phyloP scores from a whole-genome alignment of 768 basidiomycete genomes.

The Pisolithus sp. region DNA sequence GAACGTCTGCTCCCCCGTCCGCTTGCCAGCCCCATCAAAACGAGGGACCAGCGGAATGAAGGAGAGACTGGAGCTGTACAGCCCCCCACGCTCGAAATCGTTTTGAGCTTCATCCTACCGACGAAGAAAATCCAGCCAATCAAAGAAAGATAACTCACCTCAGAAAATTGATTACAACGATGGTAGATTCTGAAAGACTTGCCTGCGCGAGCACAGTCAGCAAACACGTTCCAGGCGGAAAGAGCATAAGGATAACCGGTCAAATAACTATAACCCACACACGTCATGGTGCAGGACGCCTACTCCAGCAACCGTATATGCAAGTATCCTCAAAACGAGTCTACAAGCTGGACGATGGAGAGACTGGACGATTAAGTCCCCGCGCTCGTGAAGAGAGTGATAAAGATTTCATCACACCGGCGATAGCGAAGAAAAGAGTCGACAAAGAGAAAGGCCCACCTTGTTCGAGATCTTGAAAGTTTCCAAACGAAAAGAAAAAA shows the following conservation, averaged over 20 bases:
- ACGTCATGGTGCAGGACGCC: slow-evolving; percentile 29
- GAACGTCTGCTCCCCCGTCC: slow-evolving; percentile 19
- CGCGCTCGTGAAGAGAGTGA: slow-evolving; percentile 24
- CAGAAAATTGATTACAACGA: too few species aligned
- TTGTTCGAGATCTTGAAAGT: not conserved
- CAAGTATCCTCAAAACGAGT: slow-evolving; percentile 30
- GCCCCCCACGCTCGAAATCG: slow-evolving; percentile 19
- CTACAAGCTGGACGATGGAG: slow-evolving; percentile 29
- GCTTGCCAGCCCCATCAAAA: slow-evolving; percentile 24
- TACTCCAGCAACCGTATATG: slow-evolving; percentile 29
- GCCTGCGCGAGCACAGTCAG: slow-evolving; percentile 4
- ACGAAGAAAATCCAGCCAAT: not conserved
- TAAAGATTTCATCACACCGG: slow-evolving; percentile 26
- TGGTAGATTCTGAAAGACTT: too few species aligned
- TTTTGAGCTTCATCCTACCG: slow-evolving; percentile 24
- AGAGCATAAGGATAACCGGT: slow-evolving; percentile 6
- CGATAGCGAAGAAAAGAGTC: not conserved
- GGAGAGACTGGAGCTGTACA: slow-evolving; percentile 17
- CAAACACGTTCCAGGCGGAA: not conserved
- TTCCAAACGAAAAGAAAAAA: not conserved
- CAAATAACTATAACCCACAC: slow-evolving; percentile 34
- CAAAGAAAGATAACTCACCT: too few species aligned
- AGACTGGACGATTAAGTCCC: slow-evolving; percentile 29
- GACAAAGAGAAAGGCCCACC: slow-evolving; percentile 9
- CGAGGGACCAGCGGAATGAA: slow-evolving; percentile 16